Evolutionary conservation across 306 rosid genomes (phyloP).

Genomic region (Vigna reflexopilosa): DNA sequence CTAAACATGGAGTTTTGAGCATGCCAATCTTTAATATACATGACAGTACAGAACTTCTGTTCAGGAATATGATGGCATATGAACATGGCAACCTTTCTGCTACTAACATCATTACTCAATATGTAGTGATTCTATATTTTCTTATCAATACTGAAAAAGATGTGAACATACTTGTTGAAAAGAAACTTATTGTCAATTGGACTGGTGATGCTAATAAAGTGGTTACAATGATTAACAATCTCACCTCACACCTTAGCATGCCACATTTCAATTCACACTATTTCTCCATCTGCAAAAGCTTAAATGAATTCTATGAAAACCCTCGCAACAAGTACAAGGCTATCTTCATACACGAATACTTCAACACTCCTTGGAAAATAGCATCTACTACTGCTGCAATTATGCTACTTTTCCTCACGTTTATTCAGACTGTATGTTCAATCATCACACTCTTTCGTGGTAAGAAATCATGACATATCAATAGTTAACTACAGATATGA

Average conservation of each 20-base stretch:
- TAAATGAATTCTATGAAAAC: neutral
- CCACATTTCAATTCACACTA: neutral
- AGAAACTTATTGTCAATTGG: neutral
- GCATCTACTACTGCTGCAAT: neutral
- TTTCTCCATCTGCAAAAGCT: neutral
- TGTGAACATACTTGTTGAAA: neutral
- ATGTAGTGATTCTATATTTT: constrained; percentile 30
- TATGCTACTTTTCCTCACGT: neutral
- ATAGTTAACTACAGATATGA: neutral
- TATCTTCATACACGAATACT: neutral
- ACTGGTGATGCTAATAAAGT: neutral
- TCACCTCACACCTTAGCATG: neutral
- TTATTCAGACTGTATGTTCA: neutral
- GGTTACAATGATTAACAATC: neutral
- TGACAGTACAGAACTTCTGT: neutral
- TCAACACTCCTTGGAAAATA: constrained; percentile 19
- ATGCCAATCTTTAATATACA: constrained; percentile 33
- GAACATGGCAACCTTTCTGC: constrained; percentile 37
- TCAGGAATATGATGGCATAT: constrained; percentile 47
- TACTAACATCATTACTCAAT: neutral
- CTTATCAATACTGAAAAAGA: neutral
- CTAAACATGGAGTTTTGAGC: constrained; percentile 2
- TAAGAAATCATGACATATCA: neutral
- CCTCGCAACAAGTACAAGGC: neutral
- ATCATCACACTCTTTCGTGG: neutral